Evolutionary conservation across 1,284 basidiomycete genomes (phyloP).

Genomic region (Boletus mariae): DNA sequence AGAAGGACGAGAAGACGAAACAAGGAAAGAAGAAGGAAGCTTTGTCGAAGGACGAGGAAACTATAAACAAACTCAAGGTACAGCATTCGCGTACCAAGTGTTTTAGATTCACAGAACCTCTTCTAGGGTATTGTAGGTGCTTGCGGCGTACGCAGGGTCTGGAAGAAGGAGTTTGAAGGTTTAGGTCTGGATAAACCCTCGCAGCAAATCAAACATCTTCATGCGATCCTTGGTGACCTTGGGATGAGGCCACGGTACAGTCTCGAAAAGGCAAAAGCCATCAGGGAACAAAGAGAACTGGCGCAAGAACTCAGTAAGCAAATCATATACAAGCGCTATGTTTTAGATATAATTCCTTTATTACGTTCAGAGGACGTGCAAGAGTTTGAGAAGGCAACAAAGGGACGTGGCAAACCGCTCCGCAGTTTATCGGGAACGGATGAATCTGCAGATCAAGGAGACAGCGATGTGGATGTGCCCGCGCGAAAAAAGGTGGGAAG

Average conservation of each 20-base stretch:
- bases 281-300: constrained; percentile 70
- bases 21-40: constrained; percentile 28
- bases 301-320: constrained; percentile 73
- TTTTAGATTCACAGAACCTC: neutral
- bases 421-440: constrained; percentile 17
- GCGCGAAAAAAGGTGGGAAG: constrained; percentile 37
- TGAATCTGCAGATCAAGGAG: constrained; percentile 13
- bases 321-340: neutral
- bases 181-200: constrained; percentile 49
- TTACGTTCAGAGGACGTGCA: constrained; percentile 57
- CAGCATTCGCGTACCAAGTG: neutral
- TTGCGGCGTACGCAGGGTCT: constrained; percentile 79
- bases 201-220: constrained; percentile 65
- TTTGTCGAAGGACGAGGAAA: constrained; percentile 53
- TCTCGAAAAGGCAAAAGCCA: constrained; percentile 72
- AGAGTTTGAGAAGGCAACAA: constrained; percentile 48
- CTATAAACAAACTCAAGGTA: constrained; percentile 59
- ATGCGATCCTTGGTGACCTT: constrained; percentile 60
- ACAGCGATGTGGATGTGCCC: constrained; percentile 35
- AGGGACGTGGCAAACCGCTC: constrained; percentile 18
- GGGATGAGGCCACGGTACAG: constrained; percentile 81
- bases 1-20: constrained; percentile 21
- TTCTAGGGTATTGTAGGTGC: constrained; percentile 64
- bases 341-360: constrained; percentile 1
- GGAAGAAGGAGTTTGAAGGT: constrained; percentile 70